Conservation (phyloP, 2,329 filamentous ascomycete genomes). For the Hypoxylon sp. region DNA sequence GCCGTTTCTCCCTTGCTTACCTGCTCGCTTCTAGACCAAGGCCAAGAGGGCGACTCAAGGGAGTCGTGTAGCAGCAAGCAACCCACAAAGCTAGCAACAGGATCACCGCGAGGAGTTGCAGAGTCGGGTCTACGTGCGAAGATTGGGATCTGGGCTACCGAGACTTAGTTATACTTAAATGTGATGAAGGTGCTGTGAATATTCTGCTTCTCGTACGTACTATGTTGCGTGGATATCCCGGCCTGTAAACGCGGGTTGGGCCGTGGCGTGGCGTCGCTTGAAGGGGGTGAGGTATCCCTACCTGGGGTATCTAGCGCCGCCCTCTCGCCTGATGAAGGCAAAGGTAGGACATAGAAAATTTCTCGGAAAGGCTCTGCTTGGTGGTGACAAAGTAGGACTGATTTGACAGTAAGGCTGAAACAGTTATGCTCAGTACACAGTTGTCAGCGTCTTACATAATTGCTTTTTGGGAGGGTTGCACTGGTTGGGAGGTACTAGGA, state of each 20-base stretch:
- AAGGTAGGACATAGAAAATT: conserved; percentile 12
- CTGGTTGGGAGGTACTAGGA: conserved; percentile 13
- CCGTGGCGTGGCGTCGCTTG: conserved; percentile 18
- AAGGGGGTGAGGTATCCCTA: background rate
- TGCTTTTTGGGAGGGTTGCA: conserved; percentile 24
- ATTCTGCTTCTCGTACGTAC: conserved; percentile 8
- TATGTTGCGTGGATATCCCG: conserved; percentile 22
- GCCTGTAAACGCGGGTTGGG: conserved; percentile 16
- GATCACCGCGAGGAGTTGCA: conserved; percentile 9
- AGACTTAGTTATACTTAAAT: conserved; percentile 4
- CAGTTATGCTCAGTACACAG: conserved; percentile 17
- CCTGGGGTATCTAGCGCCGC: background rate
- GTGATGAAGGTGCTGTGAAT: conserved; percentile 8
- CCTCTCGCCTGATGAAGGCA: conserved; percentile 10
- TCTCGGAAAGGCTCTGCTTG: conserved; percentile 13
- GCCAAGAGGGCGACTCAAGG: conserved; percentile 10
- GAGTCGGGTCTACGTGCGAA: conserved; percentile 24
- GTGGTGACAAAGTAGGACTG: background rate
- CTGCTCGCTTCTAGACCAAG: conserved; percentile 27
- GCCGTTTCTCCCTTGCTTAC: conserved; percentile 34
- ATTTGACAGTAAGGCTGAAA: conserved; percentile 28
- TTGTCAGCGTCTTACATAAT: conserved; percentile 35
- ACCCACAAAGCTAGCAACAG: conserved; percentile 14
- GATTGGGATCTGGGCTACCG: conserved; percentile 2
- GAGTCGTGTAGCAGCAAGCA: conserved; percentile 24